Evolutionary conservation across 106 monocot genomes (phyloP).

Genomic region (Platanthera guangdongensis): DNA sequence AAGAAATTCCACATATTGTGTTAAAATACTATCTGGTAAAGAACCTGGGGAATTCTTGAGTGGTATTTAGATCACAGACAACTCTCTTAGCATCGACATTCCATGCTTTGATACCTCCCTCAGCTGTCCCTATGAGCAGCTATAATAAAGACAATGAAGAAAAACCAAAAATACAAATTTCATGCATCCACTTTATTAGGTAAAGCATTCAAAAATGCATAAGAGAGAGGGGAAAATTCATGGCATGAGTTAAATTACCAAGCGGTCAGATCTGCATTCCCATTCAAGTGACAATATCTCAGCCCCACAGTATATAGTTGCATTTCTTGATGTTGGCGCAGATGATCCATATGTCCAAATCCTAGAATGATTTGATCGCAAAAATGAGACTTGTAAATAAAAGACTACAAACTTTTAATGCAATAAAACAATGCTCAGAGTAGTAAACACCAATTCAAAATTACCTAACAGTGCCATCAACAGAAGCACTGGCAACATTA

Average conservation of each 20-base stretch:
- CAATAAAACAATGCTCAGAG: not conserved
- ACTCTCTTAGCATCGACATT: constrained; percentile 99
- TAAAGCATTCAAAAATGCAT: not conserved
- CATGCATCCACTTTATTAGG: constrained; percentile 1
- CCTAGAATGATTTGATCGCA: constrained; percentile 18
- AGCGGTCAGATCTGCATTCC: constrained; percentile 93
- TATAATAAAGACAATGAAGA: constrained; percentile 45
- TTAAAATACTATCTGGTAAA: constrained; percentile 5
- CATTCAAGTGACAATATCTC: constrained; percentile 92
- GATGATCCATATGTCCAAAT: constrained; percentile 96
- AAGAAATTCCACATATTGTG: not conserved
- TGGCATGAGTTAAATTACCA: constrained; percentile 36
- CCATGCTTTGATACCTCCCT: constrained; percentile 99
- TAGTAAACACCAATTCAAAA: not conserved
- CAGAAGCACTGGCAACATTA: constrained; percentile 92
- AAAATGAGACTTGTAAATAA: not conserved
- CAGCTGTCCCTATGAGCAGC: constrained; percentile 94
- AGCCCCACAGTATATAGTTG: constrained; percentile 85
- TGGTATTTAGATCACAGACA: constrained; percentile 87
- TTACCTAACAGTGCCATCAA: constrained; percentile 95
- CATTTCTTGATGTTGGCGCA: constrained; percentile 86
- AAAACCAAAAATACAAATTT: constrained; percentile 14
- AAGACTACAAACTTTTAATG: not conserved
- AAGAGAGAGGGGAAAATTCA: not conserved
- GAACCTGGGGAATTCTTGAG: constrained; percentile 77